Evolutionary conservation across 768 basidiomycete species (phyloP).

Genomic region (Phaeotremella fagi): DNA sequence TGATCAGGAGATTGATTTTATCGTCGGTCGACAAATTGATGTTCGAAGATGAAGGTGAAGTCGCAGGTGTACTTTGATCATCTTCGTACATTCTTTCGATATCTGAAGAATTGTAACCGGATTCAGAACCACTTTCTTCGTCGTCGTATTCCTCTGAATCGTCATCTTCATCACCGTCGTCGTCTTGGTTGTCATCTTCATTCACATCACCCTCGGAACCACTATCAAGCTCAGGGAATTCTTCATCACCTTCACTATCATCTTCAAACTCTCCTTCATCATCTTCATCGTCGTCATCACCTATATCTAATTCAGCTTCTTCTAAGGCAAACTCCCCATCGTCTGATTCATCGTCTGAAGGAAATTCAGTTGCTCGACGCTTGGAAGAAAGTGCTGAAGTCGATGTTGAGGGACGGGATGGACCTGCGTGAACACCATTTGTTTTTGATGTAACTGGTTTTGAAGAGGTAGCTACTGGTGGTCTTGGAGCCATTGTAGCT

Average conservation of each 20-base stretch:
- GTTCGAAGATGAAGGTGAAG: conserved; percentile 26
- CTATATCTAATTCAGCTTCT: conserved; percentile 21
- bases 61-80: conserved; percentile 16
- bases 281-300: conserved; percentile 17
- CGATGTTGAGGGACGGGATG: conserved; percentile 14
- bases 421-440: conserved; percentile 11
- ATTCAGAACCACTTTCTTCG: conserved; percentile 44
- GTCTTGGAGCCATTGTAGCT: too few species aligned
- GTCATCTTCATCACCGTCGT: conserved; percentile 8
- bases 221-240: conserved; percentile 38
- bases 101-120: conserved; percentile 50
- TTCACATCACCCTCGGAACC: conserved; percentile 32
- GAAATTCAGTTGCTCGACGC: conserved; percentile 11
- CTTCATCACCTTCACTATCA: conserved; percentile 28
- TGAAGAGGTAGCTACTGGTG: not conserved
- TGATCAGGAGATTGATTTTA: conserved; percentile 39
- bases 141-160: conserved; percentile 24
- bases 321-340: conserved; percentile 4
- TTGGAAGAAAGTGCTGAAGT: not conserved
- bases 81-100: conserved; percentile 45
- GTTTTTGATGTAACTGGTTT: not conserved
- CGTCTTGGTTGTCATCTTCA: conserved; percentile 13
- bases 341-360: conserved; percentile 6
- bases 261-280: conserved; percentile 11
- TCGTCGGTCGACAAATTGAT: conserved; percentile 30